Evolutionary conservation across 208 protist genomes (phyloP).

Genomic region (Acanthamoeba lenticulata): DNA sequence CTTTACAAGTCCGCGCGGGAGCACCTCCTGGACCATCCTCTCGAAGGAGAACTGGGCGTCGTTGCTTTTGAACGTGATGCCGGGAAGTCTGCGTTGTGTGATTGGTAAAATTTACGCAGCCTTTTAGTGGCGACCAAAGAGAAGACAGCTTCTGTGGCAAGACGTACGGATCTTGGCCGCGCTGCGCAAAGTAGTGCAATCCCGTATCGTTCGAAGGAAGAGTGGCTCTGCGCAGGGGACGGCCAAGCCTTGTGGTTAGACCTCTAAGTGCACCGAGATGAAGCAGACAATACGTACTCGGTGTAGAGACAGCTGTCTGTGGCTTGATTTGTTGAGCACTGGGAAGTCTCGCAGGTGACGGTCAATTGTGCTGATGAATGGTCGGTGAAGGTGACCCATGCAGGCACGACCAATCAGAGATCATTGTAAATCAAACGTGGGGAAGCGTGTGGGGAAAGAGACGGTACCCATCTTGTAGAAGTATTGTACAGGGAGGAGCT

Average conservation of each 20-base stretch:
- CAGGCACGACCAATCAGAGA: too few relatives aligned
- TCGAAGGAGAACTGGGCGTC: not conserved
- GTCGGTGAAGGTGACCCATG: not conserved
- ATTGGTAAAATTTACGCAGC: not conserved
- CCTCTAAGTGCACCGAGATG: too few relatives aligned
- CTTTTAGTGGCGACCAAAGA: not conserved
- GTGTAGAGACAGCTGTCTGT: too few relatives aligned
- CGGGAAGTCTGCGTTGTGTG: not conserved
- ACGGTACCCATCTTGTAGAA: not conserved
- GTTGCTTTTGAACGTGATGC: not conserved
- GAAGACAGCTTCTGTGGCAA: not conserved
- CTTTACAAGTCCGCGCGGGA: not conserved
- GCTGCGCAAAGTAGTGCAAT: not conserved
- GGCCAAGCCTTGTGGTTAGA: not conserved
- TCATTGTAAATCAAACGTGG: too few relatives aligned
- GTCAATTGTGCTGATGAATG: too few relatives aligned
- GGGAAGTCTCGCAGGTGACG: too few relatives aligned
- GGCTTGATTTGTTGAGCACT: too few relatives aligned
- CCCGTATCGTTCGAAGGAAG: conserved; percentile 1
- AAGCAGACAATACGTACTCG: too few relatives aligned
- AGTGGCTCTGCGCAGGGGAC: not conserved
- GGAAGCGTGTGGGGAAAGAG: not conserved
- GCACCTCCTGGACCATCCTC: not conserved
- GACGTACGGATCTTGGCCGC: not conserved
- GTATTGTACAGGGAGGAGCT: not conserved